A percentile compares a stretch with the other conserved stretches of the same genome.
Evolutionary conservation across 2,329 filamentous ascomycete species (phyloP).

Genomic region (Didymellaceae sp.): DNA sequence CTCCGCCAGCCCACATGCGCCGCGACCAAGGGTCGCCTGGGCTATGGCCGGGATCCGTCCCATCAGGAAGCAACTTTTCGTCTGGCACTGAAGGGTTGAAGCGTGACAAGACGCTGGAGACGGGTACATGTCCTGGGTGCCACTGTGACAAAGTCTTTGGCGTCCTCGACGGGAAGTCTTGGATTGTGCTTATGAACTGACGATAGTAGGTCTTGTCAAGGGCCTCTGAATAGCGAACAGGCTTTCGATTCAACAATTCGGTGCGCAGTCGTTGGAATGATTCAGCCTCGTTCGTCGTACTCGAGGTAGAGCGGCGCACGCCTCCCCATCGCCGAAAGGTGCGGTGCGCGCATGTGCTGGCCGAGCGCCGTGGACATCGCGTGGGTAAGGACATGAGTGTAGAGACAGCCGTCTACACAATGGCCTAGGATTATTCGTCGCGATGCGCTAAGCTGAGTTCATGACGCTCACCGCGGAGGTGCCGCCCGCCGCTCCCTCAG

Average conservation of each 20-base stretch:
- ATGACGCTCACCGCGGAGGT: conserved; percentile 17
- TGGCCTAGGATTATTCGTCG: conserved; percentile 2
- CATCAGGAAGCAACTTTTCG: conserved; percentile 74
- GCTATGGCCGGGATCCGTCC: conserved; percentile 80
- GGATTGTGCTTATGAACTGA: conserved; percentile 62
- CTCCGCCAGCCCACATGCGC: conserved; percentile 89
- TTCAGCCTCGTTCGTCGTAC: conserved; percentile 14
- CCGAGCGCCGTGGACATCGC: conserved; percentile 21
- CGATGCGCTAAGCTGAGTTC: conserved; percentile 7
- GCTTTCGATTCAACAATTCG: conserved; percentile 56
- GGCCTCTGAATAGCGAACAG: conserved; percentile 61
- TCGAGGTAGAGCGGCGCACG: conserved; percentile 25
- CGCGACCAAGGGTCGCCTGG: conserved; percentile 75
- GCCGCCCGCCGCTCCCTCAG: neutral
- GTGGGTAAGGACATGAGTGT: conserved; percentile 28
- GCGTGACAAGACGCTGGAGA: conserved; percentile 82
- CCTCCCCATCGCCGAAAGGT: conserved; percentile 23
- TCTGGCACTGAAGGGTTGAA: conserved; percentile 75
- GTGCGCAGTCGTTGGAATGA: conserved; percentile 39
- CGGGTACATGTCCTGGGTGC: conserved; percentile 1
- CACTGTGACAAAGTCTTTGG: neutral
- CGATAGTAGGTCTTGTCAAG: conserved; percentile 63
- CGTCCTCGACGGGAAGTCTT: neutral
- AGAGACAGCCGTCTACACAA: neutral
- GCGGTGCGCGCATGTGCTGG: conserved; percentile 15